Evolutionary conservation across 1,284 basidiomycete genomes (phyloP), one percentile per base, ranked within the genome.

Genomic region (Inonotus hispidus): DNA sequence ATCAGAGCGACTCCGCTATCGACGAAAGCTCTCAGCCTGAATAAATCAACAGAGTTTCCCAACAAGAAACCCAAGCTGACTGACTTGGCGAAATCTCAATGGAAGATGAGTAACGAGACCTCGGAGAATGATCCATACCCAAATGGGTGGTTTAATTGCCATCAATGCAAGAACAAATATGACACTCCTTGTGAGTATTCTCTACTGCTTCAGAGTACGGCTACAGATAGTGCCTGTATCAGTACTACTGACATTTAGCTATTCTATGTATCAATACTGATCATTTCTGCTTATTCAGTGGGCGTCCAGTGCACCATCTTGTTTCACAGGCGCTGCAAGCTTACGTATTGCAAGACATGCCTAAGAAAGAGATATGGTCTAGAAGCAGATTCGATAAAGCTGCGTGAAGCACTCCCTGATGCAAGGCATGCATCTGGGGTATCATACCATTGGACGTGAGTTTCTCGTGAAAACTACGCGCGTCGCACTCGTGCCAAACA

Each of bases 321-420:
- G 63, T 54, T 74, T 73, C 29, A 69, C 73, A 64, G 73, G 23
- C 52, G 59, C n/a, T 90, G 88, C 71, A 74, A 67, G 23, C 72
- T 74, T 57, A 85, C 82, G 66, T 87, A 84, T 65, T 91, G 88
- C 72, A 78, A 76, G 49, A 64, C 74, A 0, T 91, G 88, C 66
- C 75, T 91, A 63, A 82, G 77, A 71, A 88, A 86, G 66, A 75
- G 84, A 47, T 90, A 89, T 65, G 77, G 77, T 43, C 75, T 81
- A 65, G 77, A 83, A 59, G 68, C 82, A 38, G 77, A 82, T 35
- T 68, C 68, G n/a, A 75, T 85, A 63, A 66, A 70, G 47, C 64
- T 66, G 37, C 66, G 67, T 41, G 55, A 67, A 50, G 38, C 64
- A 1, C 64, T 55, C 19, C 60, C 65, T 21, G 67, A 69, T 63